Conservation (phyloP, 2,329 filamentous ascomycete species). For the Phyllachora maydis region DNA sequence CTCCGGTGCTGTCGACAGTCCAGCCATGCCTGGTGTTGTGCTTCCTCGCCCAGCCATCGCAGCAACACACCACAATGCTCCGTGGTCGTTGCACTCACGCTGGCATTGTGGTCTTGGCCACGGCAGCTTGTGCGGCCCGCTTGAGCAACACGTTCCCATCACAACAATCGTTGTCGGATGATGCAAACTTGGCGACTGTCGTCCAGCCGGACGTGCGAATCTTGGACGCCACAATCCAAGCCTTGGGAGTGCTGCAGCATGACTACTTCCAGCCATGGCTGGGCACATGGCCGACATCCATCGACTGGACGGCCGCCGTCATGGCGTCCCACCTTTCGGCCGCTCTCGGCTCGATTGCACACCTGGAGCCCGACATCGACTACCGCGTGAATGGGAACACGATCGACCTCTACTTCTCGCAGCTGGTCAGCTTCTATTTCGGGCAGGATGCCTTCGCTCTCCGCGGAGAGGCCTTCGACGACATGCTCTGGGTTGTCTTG, state of each 20-base stretch:
- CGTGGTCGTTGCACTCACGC: too few species aligned
- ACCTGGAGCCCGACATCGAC: slow-evolving; percentile 11
- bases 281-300: slow-evolving; percentile 67
- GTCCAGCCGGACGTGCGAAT: slow-evolving; percentile 4
- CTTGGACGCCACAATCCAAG: slow-evolving; percentile 32
- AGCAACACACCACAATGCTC: too few species aligned
- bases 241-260: slow-evolving; percentile 57
- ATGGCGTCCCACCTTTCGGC: slow-evolving; percentile 61
- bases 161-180: background rate
- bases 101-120: slow-evolving; percentile 3
- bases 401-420: slow-evolving; percentile 65
- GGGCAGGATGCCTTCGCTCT: slow-evolving; percentile 63
- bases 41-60: too few species aligned
- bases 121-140: slow-evolving; percentile 2
- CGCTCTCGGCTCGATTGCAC: slow-evolving; percentile 49
- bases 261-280: slow-evolving; percentile 58
- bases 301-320: slow-evolving; percentile 88
- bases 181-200: background rate
- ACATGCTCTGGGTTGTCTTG: slow-evolving; percentile 89
- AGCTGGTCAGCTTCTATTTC: slow-evolving; percentile 63
- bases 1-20: too few species aligned
- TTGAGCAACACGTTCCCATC: slow-evolving; percentile 2
- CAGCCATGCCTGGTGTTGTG: too few species aligned
- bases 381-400: slow-evolving; percentile 47
- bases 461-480: slow-evolving; percentile 62